Base-by-base conservation (phyloP, 2,329 filamentous ascomycete species). In the Sporothrix inflata region DNA sequence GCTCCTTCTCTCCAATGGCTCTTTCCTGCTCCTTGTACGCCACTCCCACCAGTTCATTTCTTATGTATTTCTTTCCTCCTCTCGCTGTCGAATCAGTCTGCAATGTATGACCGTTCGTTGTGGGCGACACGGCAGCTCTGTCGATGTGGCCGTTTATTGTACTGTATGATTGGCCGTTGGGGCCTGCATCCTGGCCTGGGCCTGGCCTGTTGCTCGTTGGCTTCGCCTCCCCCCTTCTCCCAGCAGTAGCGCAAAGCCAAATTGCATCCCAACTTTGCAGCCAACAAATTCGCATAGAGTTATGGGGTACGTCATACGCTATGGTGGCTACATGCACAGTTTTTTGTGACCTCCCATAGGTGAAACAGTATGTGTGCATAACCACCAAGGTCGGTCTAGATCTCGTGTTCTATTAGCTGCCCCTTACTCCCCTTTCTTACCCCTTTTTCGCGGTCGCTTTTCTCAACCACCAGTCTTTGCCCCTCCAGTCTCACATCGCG, bases 211-310 rank as follows among this genome's bases (percentile, higher is more conserved):
- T 38, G 47, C 8, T 14, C 14, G 60, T 24, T 19, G 30, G 19
- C 66, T 55, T 68, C 24, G 67, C 40, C n/a, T 27, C 66, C 66
- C 53, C 53, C 27, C 16, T 70, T 38, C 68, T 6, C 9, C 47
- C 24, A 61, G 53, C 53, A 70, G 53, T 51, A 70, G 68, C 53
- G 53, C 68, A 70, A 38, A 49, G 42, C 14, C 68, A 63, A 63
- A 63, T 61, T 61, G 16, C 42, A 38, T 11, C 24, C 49, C 47
- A 9, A 53, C 2, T n/a, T n/a, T 38, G 49, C 66, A 55, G 30
- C 34, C 47, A 65, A 19, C 51, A 34, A 70, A 55, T 49, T 61
- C 53, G 53, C 65, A 42, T 12, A 9, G 60, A 40, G 55, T 27
- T 65, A 45, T 27, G 53, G 68, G 16, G 68, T 61, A 61, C 68